These are phyloP conservation scores for Pistacia integerrima DNA, from an alignment of 345 rosid genomes.

Conservation along the genomic window DNA sequence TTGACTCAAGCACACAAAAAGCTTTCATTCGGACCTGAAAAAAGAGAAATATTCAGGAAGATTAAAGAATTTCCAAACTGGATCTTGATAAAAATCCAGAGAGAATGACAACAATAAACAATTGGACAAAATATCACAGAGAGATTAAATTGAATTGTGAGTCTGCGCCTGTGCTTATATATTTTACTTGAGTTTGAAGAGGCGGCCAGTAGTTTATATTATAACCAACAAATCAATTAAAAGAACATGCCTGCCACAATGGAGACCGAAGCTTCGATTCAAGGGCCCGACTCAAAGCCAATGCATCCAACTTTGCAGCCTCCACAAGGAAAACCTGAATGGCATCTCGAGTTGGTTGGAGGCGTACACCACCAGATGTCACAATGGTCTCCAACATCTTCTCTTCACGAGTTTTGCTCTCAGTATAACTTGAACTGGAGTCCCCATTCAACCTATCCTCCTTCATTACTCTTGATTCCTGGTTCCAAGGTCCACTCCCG, in stretches of 20 bases:
- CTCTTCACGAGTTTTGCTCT: constrained; percentile 80
- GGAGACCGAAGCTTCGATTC: constrained; percentile 87
- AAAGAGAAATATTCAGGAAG: constrained; percentile 11
- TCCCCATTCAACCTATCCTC: constrained; percentile 40
- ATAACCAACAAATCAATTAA: constrained; percentile 10
- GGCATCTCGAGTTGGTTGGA: constrained; percentile 96
- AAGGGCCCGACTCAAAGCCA: constrained; percentile 77
- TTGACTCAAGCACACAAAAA: constrained; percentile 83
- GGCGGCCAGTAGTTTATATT: neutral
- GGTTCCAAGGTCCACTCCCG: constrained; percentile 69
- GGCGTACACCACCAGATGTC: constrained; percentile 90
- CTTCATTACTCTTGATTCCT: constrained; percentile 43
- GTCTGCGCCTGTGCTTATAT: constrained; percentile 7
- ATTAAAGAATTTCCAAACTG: neutral
- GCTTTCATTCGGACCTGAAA: constrained; percentile 92
- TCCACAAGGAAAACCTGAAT: constrained; percentile 76
- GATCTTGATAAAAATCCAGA: neutral
- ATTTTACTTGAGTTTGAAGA: neutral
- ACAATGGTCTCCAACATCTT: constrained; percentile 89
- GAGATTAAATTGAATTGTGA: neutral
- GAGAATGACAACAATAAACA: neutral
- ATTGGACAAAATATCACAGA: neutral
- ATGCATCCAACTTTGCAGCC: constrained; percentile 82
- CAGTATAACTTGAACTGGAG: constrained; percentile 49
- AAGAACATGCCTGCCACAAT: constrained; percentile 77